Evolutionary conservation across 139 green algal species (phyloP).

Genomic region (Nannochloris sp.): DNA sequence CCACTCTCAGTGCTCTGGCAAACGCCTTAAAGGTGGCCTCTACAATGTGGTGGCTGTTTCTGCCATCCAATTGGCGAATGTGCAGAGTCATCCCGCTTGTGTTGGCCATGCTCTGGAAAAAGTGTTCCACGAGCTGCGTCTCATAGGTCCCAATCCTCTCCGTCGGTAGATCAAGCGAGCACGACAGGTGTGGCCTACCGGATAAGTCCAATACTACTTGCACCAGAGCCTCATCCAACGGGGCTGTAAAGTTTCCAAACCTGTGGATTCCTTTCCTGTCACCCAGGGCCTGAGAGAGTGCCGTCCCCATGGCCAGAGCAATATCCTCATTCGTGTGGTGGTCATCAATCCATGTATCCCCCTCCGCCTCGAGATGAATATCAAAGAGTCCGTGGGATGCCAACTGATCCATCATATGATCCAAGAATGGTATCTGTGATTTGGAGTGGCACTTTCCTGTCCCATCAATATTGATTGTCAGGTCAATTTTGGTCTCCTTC

Average conservation of each 20-base stretch:
- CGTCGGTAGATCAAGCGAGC: conserved; percentile 71
- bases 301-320: conserved; percentile 57
- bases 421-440: conserved; percentile 80
- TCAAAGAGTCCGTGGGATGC: conserved; percentile 80
- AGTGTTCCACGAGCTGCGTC: conserved; percentile 94
- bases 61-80: conserved; percentile 78
- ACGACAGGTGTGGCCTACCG: conserved; percentile 71
- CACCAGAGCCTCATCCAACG: conserved; percentile 89
- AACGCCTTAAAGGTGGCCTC: conserved; percentile 99
- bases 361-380: conserved; percentile 62
- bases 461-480: conserved; percentile 88
- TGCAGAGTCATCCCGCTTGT: conserved; percentile 87
- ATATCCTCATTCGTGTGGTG: conserved; percentile 99
- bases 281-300: conserved; percentile 71
- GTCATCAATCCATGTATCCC: conserved; percentile 97
- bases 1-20: conserved; percentile 81
- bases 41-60: conserved; percentile 98
- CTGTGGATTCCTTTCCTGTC: conserved; percentile 90
- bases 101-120: conserved; percentile 91
- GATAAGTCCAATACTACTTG: conserved; percentile 89
- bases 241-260: conserved; percentile 90
- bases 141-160: conserved; percentile 88
- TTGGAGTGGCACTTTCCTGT: conserved; percentile 64
- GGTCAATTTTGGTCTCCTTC: conserved; percentile 86
- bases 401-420: conserved; percentile 99